phyloP scores from a whole-genome alignment of 1,139 yeast species.

The Suhomyces anneliseae region DNA sequence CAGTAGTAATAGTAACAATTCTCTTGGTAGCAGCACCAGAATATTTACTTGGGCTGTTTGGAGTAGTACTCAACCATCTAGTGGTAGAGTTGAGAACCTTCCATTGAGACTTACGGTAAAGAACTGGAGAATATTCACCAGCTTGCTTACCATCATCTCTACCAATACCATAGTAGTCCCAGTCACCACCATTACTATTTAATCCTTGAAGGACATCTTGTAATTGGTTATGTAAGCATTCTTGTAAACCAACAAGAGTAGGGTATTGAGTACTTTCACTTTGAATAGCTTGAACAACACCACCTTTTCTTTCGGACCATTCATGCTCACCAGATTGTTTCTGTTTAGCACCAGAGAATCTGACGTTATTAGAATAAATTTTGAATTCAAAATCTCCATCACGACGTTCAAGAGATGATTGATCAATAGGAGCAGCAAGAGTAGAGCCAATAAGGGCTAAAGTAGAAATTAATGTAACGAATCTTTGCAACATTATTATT shows the following conservation, averaged over 20 bases:
- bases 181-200: slow-evolving; percentile 17
- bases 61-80: slow-evolving; percentile 46
- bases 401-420: not conserved
- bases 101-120: slow-evolving; percentile 35
- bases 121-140: slow-evolving; percentile 50
- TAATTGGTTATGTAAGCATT: slow-evolving; percentile 30
- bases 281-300: slow-evolving; percentile 22
- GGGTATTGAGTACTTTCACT: slow-evolving; percentile 18
- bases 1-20: slow-evolving; percentile 41
- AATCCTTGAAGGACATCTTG: slow-evolving; percentile 26
- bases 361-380: slow-evolving; percentile 28
- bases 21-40: slow-evolving; percentile 47
- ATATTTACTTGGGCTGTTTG: slow-evolving; percentile 40
- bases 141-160: slow-evolving; percentile 45
- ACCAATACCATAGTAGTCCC: slow-evolving; percentile 49
- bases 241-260: slow-evolving; percentile 33
- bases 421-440: not conserved
- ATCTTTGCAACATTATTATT: not conserved
- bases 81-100: slow-evolving; percentile 33
- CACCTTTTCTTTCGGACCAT: slow-evolving; percentile 27
- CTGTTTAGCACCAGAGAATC: slow-evolving; percentile 20
- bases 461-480: not conserved
- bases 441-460: not conserved
- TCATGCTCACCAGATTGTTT: slow-evolving; percentile 27
- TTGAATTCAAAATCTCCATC: slow-evolving; percentile 17